Conservation (phyloP, 371 early-diverging fungal species). For the Hamiltosporidium tvaerminnensis region DNA sequence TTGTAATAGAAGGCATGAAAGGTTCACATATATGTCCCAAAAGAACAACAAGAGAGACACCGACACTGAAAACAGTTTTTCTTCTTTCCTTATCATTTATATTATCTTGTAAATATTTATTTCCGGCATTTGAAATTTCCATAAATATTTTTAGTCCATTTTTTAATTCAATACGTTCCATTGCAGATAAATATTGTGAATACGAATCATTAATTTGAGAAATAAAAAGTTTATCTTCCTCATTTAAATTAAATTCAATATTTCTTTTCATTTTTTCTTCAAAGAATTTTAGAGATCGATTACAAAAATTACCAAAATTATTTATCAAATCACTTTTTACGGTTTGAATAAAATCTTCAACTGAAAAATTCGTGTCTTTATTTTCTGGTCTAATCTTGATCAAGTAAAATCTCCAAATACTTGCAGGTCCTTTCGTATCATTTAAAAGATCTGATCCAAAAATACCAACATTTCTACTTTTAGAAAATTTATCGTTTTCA, state of each 20-base stretch:
- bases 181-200: conserved; percentile 59
- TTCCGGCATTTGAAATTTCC: conserved; percentile 79
- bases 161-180: conserved; percentile 71
- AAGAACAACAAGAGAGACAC: conserved; percentile 69
- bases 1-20: conserved; percentile 73
- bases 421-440: conserved; percentile 71
- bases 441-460: conserved; percentile 79
- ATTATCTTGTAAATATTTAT: conserved; percentile 77
- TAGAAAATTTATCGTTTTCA: conserved; percentile 89
- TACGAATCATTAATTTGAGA: conserved; percentile 65
- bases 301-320: conserved; percentile 93
- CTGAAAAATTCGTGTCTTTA: conserved; percentile 77
- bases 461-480: conserved; percentile 85
- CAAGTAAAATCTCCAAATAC: conserved; percentile 94
- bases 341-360: conserved; percentile 74
- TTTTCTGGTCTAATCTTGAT: conserved; percentile 87
- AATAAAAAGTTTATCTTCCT: conserved; percentile 56
- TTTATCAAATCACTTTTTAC: conserved; percentile 84
- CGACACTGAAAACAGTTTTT: conserved; percentile 65
- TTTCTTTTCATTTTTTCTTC: conserved; percentile 63
- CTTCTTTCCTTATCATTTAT: conserved; percentile 63
- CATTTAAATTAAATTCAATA: conserved; percentile 57
- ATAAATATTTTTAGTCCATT: conserved; percentile 66
- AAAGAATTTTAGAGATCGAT: conserved; percentile 82
- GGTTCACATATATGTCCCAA: conserved; percentile 70